phyloP scores from a whole-genome alignment of 345 rosid genomes.

The Euphorbia lathyris region DNA sequence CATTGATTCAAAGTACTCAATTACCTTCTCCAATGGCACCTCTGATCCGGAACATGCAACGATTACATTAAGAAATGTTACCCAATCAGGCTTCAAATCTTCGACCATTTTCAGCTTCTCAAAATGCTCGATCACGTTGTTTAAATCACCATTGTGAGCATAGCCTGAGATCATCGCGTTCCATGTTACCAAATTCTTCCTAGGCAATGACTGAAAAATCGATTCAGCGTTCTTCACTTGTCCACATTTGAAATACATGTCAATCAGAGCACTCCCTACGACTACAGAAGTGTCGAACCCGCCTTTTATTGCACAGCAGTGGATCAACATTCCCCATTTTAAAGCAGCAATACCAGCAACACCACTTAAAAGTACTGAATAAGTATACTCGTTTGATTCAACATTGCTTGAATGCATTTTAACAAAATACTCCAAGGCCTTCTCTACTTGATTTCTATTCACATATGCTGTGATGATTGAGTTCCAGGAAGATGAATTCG shows the following conservation, averaged over 20 bases:
- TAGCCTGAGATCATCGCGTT: conserved; percentile 76
- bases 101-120: conserved; percentile 39
- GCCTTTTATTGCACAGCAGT: conserved; percentile 42
- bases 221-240: conserved; percentile 47
- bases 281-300: conserved; percentile 48
- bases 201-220: conserved; percentile 43
- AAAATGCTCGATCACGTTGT: conserved; percentile 40
- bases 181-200: conserved; percentile 63
- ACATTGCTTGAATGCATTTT: conserved; percentile 51
- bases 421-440: conserved; percentile 51
- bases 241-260: conserved; percentile 86
- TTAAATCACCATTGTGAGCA: conserved; percentile 58
- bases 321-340: conserved; percentile 62
- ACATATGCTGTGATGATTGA: conserved; percentile 68
- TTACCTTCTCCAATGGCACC: conserved; percentile 35
- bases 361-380: conserved; percentile 60
- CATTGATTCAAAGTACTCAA: conserved; percentile 54
- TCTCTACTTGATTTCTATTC: conserved; percentile 40
- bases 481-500: conserved; percentile 81
- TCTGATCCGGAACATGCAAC: conserved; percentile 54
- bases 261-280: conserved; percentile 66
- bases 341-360: conserved; percentile 54
- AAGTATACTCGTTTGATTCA: conserved; percentile 52
- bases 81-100: conserved; percentile 53
- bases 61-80: conserved; percentile 71